phyloP scores from a whole-genome alignment of 441 rosid species.

The Rhodomyrtus psidioides region DNA sequence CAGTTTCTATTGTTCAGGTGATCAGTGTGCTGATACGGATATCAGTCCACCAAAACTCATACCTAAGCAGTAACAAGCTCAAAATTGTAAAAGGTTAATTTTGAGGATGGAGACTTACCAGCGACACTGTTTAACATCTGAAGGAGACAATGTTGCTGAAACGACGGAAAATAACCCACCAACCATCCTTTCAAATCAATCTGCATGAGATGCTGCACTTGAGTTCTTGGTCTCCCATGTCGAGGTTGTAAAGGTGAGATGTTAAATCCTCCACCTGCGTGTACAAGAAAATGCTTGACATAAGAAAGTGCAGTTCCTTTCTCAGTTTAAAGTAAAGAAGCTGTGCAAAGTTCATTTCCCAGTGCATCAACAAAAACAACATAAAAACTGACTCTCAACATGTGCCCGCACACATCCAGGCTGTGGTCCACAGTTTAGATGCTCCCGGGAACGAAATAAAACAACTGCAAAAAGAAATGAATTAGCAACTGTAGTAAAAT shows the following conservation, averaged over 20 bases:
- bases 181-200: slow-evolving; percentile 99
- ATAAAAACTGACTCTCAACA: slow-evolving; percentile 70
- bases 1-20: neutral
- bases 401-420: slow-evolving; percentile 99
- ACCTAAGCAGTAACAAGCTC: neutral
- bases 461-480: slow-evolving; percentile 62
- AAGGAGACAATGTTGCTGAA: slow-evolving; percentile 97
- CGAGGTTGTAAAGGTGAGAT: slow-evolving; percentile 82
- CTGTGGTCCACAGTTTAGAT: slow-evolving; percentile 85
- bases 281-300: neutral
- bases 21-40: neutral
- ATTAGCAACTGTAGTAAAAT: neutral
- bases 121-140: slow-evolving; percentile 97
- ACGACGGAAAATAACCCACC: slow-evolving; percentile 81
- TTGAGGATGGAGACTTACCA: slow-evolving; percentile 41
- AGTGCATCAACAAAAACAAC: neutral
- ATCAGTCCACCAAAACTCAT: slow-evolving; percentile 2
- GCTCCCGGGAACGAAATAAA: slow-evolving; percentile 97
- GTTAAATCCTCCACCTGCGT: slow-evolving; percentile 94
- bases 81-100: neutral
- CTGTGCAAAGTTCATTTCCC: neutral
- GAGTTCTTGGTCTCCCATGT: slow-evolving; percentile 84
- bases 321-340: neutral
- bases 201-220: slow-evolving; percentile 97
- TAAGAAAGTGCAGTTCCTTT: neutral